These are phyloP conservation scores for Thelonectria blattea DNA, from an alignment of 2,329 filamentous ascomycete genomes.

Conservation along the genomic window DNA sequence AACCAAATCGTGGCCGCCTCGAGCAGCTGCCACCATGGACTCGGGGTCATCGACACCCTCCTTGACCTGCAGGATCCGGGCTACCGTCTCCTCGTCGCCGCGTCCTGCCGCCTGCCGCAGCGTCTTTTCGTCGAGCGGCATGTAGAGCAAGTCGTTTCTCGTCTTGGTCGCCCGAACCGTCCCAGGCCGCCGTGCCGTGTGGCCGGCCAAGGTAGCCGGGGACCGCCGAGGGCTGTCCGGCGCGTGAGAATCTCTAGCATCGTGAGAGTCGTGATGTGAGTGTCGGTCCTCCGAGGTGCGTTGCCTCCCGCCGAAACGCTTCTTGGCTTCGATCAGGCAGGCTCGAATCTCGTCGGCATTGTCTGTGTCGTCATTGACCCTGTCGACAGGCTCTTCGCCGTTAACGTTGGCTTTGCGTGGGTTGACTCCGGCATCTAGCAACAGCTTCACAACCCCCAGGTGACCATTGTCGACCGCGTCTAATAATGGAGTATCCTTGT, in stretches of 20 bases:
- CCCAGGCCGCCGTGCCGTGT: conserved; percentile 56
- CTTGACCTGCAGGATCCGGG: conserved; percentile 65
- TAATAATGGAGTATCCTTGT: conserved; percentile 91
- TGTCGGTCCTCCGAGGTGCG: conserved; percentile 65
- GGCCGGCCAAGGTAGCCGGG: conserved; percentile 50
- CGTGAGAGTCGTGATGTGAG: conserved; percentile 51
- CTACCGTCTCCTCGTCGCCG: conserved; percentile 67
- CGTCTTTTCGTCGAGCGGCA: conserved; percentile 67
- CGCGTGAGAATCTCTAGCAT: conserved; percentile 59
- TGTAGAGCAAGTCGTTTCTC: conserved; percentile 67
- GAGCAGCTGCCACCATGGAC: conserved; percentile 87
- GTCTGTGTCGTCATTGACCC: conserved; percentile 76
- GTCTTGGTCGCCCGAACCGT: conserved; percentile 68
- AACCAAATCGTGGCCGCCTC: conserved; percentile 88
- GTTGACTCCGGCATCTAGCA: conserved; percentile 88
- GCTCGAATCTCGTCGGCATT: conserved; percentile 81
- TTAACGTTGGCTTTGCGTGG: conserved; percentile 90
- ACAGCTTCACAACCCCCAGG: conserved; percentile 81
- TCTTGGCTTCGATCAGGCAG: conserved; percentile 66
- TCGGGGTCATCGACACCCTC: conserved; percentile 75
- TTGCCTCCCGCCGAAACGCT: conserved; percentile 59
- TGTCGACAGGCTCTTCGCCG: conserved; percentile 88
- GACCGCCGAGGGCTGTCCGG: conserved; percentile 65
- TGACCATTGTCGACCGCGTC: conserved; percentile 98
- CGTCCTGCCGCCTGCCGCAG: conserved; percentile 64